Evolutionary conservation across 331 rosid genomes (phyloP).

Genomic region (Acacia pycnantha): DNA sequence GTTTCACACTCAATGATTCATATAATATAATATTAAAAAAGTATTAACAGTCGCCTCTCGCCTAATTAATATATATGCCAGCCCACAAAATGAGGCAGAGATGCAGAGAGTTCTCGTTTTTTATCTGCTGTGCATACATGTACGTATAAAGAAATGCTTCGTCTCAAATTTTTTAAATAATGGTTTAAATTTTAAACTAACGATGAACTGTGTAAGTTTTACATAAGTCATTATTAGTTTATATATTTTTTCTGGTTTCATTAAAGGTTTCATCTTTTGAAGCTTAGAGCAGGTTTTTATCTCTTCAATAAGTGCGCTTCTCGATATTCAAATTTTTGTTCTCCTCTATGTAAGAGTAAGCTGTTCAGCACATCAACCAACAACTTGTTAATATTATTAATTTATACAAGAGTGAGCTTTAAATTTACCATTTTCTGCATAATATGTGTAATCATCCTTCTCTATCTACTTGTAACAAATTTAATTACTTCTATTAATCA

Average conservation of each 20-base stretch:
- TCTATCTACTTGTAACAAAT: not conserved
- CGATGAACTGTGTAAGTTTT: not conserved
- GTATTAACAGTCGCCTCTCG: not conserved
- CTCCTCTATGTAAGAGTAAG: no score
- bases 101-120: not conserved
- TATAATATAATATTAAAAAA: not conserved
- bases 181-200: not conserved
- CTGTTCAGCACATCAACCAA: no score
- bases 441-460: not conserved
- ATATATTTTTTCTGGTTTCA: no score
- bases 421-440: not conserved
- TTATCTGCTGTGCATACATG: not conserved
- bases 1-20: constrained; percentile 3
- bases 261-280: no score
- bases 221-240: no score
- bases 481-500: not conserved
- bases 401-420: not conserved
- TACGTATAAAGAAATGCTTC: not conserved
- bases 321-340: no score
- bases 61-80: no score
- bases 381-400: not conserved
- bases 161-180: not conserved
- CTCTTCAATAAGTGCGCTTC: no score
- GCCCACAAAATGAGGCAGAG: not conserved
- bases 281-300: no score